Percentiles rank a stretch among this genome's conserved stretches.
These are phyloP conservation scores for Thinopyrum elongatum DNA, from an alignment of 176 grass and related monocot genomes.

Conservation along the genomic window DNA sequence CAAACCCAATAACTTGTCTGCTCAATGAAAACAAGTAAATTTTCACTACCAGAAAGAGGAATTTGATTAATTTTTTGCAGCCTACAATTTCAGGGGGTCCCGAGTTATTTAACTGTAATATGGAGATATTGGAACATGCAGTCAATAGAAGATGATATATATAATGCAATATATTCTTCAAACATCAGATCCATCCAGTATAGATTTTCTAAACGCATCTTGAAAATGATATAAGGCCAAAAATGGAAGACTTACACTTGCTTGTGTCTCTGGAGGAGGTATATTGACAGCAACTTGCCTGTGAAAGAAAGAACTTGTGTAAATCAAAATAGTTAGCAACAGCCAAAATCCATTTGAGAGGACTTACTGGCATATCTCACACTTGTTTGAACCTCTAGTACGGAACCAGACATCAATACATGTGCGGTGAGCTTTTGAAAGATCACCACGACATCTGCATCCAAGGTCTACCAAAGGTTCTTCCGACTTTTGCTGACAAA, in stretches of 20 bases:
- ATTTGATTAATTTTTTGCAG: slow-evolving; percentile 23
- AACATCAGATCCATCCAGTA: slow-evolving; percentile 19
- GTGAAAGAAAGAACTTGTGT: slow-evolving; percentile 32
- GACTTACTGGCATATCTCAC: slow-evolving; percentile 99
- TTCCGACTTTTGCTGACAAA: slow-evolving; percentile 94
- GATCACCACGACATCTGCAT: slow-evolving; percentile 92
- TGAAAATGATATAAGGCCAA: slow-evolving; percentile 9
- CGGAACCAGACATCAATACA: slow-evolving; percentile 97
- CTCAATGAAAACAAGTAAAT: slow-evolving; percentile 57
- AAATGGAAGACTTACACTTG: slow-evolving; percentile 69
- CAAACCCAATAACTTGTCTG: slow-evolving; percentile 99
- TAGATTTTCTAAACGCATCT: slow-evolving; percentile 28
- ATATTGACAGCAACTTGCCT: slow-evolving; percentile 96
- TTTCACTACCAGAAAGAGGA: slow-evolving; percentile 45
- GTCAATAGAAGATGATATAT: slow-evolving; percentile 7
- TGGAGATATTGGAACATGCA: background rate
- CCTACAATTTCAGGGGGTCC: slow-evolving; percentile 30
- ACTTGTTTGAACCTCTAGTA: slow-evolving; percentile 95
- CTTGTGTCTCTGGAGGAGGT: slow-evolving; percentile 79
- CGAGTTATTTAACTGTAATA: slow-evolving; percentile 31
- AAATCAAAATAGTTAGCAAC: slow-evolving; percentile 3
- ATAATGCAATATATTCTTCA: slow-evolving; percentile 8
- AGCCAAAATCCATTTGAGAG: slow-evolving; percentile 15
- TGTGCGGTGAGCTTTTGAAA: slow-evolving; percentile 79
- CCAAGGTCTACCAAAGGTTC: slow-evolving; percentile 94